Evolutionary conservation across 2,329 filamentous ascomycete genomes (phyloP).

Genomic region (Curvularia eragrostidis): DNA sequence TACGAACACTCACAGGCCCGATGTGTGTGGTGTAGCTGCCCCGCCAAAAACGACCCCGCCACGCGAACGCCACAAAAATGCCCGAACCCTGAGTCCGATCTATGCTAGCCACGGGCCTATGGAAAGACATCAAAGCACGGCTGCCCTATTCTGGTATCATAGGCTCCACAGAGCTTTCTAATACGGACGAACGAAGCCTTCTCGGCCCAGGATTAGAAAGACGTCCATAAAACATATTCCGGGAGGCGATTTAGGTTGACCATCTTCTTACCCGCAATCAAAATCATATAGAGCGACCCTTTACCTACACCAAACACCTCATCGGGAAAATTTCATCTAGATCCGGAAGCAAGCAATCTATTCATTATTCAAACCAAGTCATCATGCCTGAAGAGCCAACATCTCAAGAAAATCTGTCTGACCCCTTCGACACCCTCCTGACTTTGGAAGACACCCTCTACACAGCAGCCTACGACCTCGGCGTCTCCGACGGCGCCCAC

Average conservation of each 20-base stretch:
- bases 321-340: background rate
- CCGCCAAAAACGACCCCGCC: conserved; percentile 34
- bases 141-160: too few relatives aligned
- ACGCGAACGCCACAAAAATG: conserved; percentile 26
- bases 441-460: conserved; percentile 75
- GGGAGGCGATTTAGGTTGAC: background rate
- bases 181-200: background rate
- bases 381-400: conserved; percentile 41
- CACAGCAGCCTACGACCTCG: conserved; percentile 78
- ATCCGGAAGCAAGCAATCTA: background rate
- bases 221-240: background rate
- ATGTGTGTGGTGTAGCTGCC: conserved; percentile 24
- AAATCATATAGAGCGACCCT: background rate
- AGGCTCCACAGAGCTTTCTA: background rate
- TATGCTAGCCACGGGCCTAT: background rate
- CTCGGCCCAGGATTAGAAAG: background rate
- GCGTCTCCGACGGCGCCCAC: conserved; percentile 74
- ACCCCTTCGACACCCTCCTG: conserved; percentile 64
- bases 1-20: conserved; percentile 23
- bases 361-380: conserved; percentile 8
- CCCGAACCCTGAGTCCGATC: conserved; percentile 12
- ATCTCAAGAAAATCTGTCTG: conserved; percentile 25
- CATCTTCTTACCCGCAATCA: background rate
- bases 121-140: background rate
- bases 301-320: background rate